Evolutionary conservation across 768 basidiomycete genomes (phyloP), one percentile per base, ranked within the genome.

Genomic region (Phallus indusiatus): DNA sequence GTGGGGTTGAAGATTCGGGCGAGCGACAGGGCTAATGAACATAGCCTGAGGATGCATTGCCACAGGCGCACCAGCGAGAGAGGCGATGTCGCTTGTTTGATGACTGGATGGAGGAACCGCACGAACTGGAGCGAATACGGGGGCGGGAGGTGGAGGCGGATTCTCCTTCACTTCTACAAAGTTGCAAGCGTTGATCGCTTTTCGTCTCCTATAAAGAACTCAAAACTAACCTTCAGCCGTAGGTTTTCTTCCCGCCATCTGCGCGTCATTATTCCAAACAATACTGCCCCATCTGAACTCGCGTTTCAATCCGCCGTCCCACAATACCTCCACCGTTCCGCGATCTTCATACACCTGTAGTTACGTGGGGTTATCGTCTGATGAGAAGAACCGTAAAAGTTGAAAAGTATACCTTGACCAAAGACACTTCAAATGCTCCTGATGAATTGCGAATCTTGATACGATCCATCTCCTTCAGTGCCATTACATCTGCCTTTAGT

Each of bases 261-360:
- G 28, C 16, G 33, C 57, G 22, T 36, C 47, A 17, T 28, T 34
- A n/a, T 48, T 42, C 57, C 57, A 85, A 18, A 90, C 78, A 18
- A 91, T 81, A 64, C 83, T 84, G 28, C 83, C 81, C 89, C 89
- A 91, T 68, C 88, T 90, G 67, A 91, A 88, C 68, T 90, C 88
- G 56, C 82, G 76, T 70, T 83, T 86, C 37, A 82, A 63, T 8
- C 84, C 85, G 24, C 80, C 75, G 66, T 90, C 88, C 87, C 91
- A 94, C 7, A 88, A 68, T 4, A 94, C 90, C 67, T 87, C 85
- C 0, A 94, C 84, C 9, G 83, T 83, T 54, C 80, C 76, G 1
- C 76, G 78, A 63, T 85, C 86, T 62, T 86, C 83, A 36, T 86
- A 73, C 17, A 90, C 84, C 60, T 82, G 12, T 11, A 14, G 12